A percentile compares a stretch with the other conserved stretches of the same genome.
These are phyloP conservation scores for Boletus rubescentipes DNA, from an alignment of 768 basidiomycete species.

Conservation along the genomic window DNA sequence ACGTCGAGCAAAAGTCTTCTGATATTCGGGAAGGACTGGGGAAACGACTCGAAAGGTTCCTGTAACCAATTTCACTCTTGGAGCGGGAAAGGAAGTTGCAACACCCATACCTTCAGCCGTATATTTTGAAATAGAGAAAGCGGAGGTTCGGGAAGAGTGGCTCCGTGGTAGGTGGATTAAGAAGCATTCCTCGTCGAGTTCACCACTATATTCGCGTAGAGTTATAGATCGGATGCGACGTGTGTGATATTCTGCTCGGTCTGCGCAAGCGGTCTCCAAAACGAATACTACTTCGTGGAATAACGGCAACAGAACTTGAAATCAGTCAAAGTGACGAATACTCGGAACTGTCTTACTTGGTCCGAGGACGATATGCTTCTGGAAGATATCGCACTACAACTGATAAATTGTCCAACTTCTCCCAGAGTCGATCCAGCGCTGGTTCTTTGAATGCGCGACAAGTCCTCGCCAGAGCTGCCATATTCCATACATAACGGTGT, in stretches of 20 bases:
- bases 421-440: background rate
- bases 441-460: background rate
- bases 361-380: too few species aligned
- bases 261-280: background rate
- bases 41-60: too few species aligned
- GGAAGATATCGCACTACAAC: too few species aligned
- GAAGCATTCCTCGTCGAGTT: background rate
- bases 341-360: too few species aligned
- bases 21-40: too few species aligned
- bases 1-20: too few species aligned
- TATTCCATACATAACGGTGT: background rate
- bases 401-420: too few species aligned
- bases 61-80: too few species aligned
- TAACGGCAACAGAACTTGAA: too few species aligned
- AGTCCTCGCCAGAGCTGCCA: background rate
- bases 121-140: background rate
- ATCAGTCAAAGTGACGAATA: too few species aligned
- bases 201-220: background rate
- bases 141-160: background rate
- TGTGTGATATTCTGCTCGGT: background rate
- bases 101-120: too few species aligned
- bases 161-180: background rate
- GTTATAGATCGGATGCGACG: background rate
- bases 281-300: background rate
- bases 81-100: too few species aligned